phyloP scores from a whole-genome alignment of 495 filamentous ascomycete species.

The Penicillium dipodomyicola region DNA sequence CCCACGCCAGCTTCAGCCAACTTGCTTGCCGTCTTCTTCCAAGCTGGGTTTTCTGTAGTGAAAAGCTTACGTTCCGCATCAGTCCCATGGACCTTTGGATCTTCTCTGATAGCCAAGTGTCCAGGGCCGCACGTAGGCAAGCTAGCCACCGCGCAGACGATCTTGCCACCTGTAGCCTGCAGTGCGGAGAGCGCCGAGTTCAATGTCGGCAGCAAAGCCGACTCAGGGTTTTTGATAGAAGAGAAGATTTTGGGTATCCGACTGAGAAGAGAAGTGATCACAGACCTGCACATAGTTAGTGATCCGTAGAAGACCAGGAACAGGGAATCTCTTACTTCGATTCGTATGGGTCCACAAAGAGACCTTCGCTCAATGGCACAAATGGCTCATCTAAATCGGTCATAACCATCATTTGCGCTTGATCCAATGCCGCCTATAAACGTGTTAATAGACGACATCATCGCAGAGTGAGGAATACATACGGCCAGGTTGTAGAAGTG shows the following conservation, averaged over 20 bases:
- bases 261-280: constrained; percentile 80
- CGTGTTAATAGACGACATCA: constrained; percentile 24
- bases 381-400: constrained; percentile 97
- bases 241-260: constrained; percentile 82
- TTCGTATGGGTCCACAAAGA: constrained; percentile 95
- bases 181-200: constrained; percentile 79
- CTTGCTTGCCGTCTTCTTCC: constrained; percentile 77
- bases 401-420: constrained; percentile 98
- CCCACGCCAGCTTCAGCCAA: constrained; percentile 88
- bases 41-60: constrained; percentile 81
- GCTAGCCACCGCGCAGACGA: constrained; percentile 79
- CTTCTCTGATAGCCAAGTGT: constrained; percentile 76
- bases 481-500: constrained; percentile 96
- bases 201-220: constrained; percentile 78
- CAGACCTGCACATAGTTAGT: constrained; percentile 46
- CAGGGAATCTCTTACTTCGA: constrained; percentile 58
- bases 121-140: constrained; percentile 91
- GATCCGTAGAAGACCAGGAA: background rate
- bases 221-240: constrained; percentile 81
- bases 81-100: constrained; percentile 78
- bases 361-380: constrained; percentile 82
- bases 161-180: constrained; percentile 83
- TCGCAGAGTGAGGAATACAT: constrained; percentile 31
- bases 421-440: constrained; percentile 67
- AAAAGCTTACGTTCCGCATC: constrained; percentile 93